Conservation (phyloP, 2,329 filamentous ascomycete genomes). For the Pseudogymnoascus sp. region DNA sequence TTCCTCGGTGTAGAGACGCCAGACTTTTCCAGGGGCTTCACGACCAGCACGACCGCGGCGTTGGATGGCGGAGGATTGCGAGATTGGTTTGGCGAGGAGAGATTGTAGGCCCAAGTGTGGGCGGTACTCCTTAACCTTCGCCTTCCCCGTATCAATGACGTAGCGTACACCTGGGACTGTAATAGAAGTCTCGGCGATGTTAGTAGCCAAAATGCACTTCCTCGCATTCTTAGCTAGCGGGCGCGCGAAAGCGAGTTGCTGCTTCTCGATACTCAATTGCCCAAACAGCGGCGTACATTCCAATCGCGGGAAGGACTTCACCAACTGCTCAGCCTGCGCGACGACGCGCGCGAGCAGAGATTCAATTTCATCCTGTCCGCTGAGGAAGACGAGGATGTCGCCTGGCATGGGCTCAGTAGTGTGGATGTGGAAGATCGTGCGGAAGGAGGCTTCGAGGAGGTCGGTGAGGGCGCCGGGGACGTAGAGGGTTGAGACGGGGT, state of each 20-base stretch:
- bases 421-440: conserved; percentile 81
- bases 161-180: conserved; percentile 89
- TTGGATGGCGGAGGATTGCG: conserved; percentile 88
- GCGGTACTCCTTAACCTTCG: conserved; percentile 89
- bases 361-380: conserved; percentile 90
- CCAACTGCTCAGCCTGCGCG: conserved; percentile 67
- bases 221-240: conserved; percentile 65
- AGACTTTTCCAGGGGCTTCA: conserved; percentile 87
- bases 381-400: conserved; percentile 86
- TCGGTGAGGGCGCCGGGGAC: conserved; percentile 69
- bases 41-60: conserved; percentile 85
- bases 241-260: conserved; percentile 79
- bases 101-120: conserved; percentile 82
- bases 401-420: conserved; percentile 84
- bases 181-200: conserved; percentile 97
- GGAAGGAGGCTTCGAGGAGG: conserved; percentile 73
- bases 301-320: conserved; percentile 66
- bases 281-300: conserved; percentile 78
- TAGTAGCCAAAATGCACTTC: conserved; percentile 88
- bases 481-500: conserved; percentile 73
- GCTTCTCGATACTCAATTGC: conserved; percentile 76
- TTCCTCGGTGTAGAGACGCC: conserved; percentile 76
- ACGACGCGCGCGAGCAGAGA: conserved; percentile 72
- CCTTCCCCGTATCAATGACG: conserved; percentile 88
- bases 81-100: conserved; percentile 82